phyloP scores from a whole-genome alignment of 1,284 basidiomycete genomes.

The Ceratobasidium sp. region DNA sequence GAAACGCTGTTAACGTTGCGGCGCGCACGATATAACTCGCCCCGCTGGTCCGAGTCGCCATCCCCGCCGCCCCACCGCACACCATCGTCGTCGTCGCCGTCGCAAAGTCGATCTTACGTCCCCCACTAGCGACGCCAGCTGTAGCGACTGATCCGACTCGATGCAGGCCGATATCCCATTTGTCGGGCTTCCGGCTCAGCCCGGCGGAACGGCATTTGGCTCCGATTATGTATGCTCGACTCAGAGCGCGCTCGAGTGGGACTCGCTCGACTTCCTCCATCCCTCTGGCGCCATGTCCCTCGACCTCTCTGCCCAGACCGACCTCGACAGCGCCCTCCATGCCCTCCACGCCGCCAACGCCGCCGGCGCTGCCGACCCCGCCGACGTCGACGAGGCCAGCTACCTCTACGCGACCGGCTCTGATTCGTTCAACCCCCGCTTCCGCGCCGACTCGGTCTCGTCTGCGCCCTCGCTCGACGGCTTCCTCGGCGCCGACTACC shows the following conservation, averaged over 20 bases:
- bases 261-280: conserved; percentile 64
- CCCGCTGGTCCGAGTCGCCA: neutral
- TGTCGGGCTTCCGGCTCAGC: conserved; percentile 41
- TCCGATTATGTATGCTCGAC: conserved; percentile 38
- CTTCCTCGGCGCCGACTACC: conserved; percentile 45
- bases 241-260: conserved; percentile 46
- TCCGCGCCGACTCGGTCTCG: conserved; percentile 74
- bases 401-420: conserved; percentile 67
- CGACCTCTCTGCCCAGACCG: conserved; percentile 62
- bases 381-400: conserved; percentile 57
- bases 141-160: conserved; percentile 18
- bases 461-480: conserved; percentile 58
- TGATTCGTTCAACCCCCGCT: conserved; percentile 67
- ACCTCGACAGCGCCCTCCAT: conserved; percentile 54
- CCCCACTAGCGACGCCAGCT: neutral
- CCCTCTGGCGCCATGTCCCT: conserved; percentile 64
- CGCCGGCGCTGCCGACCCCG: conserved; percentile 51
- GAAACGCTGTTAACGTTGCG: conserved; percentile 12
- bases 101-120: too few relatives aligned
- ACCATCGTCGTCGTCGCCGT: neutral
- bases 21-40: conserved; percentile 15
- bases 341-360: conserved; percentile 53
- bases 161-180: conserved; percentile 43
- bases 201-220: conserved; percentile 45
- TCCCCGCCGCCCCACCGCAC: conserved; percentile 11